phyloP scores from a whole-genome alignment of 441 rosid species.

The Mallotus japonicus region DNA sequence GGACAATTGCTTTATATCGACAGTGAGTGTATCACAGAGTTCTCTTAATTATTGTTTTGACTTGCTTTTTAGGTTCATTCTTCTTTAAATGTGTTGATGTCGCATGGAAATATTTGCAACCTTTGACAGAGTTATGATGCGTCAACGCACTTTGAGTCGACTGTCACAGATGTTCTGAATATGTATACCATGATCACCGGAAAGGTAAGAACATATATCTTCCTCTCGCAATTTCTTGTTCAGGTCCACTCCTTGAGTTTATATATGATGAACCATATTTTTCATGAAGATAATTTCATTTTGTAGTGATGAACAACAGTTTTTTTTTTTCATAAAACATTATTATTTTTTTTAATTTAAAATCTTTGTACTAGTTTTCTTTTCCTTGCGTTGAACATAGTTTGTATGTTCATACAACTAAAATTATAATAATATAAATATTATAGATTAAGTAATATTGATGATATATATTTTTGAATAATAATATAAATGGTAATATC shows the following conservation, averaged over 20 bases:
- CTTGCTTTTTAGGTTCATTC: background rate
- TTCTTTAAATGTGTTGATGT: background rate
- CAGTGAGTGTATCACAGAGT: constrained; percentile 40
- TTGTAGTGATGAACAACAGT: too few species aligned
- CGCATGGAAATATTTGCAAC: constrained; percentile 15
- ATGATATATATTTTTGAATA: too few species aligned
- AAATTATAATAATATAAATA: too few species aligned
- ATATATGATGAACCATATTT: background rate
- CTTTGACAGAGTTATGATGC: constrained; percentile 80
- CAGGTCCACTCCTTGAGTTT: background rate
- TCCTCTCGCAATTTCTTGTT: background rate
- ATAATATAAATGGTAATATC: too few species aligned
- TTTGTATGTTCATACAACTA: too few species aligned
- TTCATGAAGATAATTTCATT: too few species aligned
- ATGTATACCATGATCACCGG: constrained; percentile 83
- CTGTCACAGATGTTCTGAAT: constrained; percentile 70
- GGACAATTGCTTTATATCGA: constrained; percentile 84
- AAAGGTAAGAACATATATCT: constrained; percentile 46
- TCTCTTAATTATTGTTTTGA: background rate
- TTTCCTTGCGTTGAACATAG: too few species aligned
- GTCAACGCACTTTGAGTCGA: constrained; percentile 77
- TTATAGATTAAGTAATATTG: too few species aligned
- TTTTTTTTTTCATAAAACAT: too few species aligned
- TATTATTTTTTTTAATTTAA: too few species aligned
- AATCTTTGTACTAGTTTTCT: too few species aligned